These are phyloP conservation scores for Fusarium sp. DNA, from an alignment of 2,329 filamentous ascomycete genomes.

Conservation along the genomic window DNA sequence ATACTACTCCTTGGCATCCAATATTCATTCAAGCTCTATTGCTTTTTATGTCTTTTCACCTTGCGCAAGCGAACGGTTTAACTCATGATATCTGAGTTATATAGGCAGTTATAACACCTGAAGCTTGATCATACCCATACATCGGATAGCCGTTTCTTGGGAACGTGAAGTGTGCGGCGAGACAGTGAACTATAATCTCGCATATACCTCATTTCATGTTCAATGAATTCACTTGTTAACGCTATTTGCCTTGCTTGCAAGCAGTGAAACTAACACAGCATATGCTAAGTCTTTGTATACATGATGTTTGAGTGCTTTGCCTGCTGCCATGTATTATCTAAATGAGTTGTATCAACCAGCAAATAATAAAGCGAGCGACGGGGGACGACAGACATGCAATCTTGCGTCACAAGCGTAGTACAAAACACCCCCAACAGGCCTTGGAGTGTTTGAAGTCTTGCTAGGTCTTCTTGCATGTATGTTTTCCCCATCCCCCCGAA, in stretches of 20 bases:
- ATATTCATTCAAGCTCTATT: conserved; percentile 5
- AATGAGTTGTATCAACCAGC: conserved; percentile 3
- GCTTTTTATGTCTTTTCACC: conserved; percentile 13
- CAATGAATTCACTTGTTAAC: neutral
- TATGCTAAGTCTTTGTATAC: conserved; percentile 27
- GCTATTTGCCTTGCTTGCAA: neutral
- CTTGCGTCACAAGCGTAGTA: neutral
- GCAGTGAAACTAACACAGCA: conserved; percentile 1
- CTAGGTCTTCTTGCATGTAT: neutral
- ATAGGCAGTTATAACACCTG: neutral
- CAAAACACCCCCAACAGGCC: neutral
- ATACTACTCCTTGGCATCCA: neutral
- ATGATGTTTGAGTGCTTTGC: conserved; percentile 29
- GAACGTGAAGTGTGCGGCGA: neutral
- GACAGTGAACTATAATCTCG: neutral
- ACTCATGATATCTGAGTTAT: neutral
- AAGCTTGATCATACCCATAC: neutral
- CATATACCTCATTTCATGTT: conserved; percentile 1
- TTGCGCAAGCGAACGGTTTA: neutral
- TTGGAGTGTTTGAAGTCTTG: neutral
- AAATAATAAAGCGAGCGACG: conserved; percentile 2
- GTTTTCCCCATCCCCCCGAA: neutral
- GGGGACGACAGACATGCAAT: neutral
- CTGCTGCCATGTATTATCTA: conserved; percentile 18
- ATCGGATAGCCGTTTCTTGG: neutral